Percentiles rank a stretch among this genome's conserved stretches.
These are phyloP conservation scores for Xylariaceae sp. DNA, from an alignment of 2,329 filamentous ascomycete genomes.

Conservation along the genomic window DNA sequence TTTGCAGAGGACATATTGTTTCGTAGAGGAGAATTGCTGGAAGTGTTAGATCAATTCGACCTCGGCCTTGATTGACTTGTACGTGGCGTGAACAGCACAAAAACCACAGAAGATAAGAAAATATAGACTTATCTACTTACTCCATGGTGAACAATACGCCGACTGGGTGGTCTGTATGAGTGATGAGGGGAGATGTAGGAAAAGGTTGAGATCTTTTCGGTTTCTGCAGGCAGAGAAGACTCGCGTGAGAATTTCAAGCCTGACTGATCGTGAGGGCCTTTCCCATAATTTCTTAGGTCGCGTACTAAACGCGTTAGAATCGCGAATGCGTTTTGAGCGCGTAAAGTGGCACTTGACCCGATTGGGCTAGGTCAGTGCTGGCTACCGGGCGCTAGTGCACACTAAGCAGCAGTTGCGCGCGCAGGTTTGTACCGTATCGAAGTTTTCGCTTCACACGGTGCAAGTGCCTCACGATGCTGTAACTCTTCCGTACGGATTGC, in stretches of 20 bases:
- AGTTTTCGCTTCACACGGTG: too few species aligned
- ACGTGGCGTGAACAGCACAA: neutral
- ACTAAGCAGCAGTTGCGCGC: too few species aligned
- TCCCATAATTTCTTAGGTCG: conserved; percentile 12
- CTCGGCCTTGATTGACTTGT: too few species aligned
- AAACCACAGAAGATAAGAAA: neutral
- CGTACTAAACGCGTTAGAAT: conserved; percentile 20
- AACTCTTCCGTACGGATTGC: too few species aligned
- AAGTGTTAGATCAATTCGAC: too few species aligned
- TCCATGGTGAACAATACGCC: conserved; percentile 5
- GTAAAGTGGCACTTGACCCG: conserved; percentile 39
- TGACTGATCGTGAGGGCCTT: neutral
- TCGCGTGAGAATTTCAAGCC: neutral
- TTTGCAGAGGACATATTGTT: conserved; percentile 79
- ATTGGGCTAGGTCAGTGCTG: neutral
- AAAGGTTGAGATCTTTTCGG: neutral
- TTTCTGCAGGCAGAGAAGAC: neutral
- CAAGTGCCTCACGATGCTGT: too few species aligned
- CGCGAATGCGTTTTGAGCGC: conserved; percentile 30
- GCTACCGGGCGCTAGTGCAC: too few species aligned
- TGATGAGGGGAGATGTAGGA: neutral
- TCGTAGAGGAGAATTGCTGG: conserved; percentile 62
- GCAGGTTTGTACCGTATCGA: too few species aligned
- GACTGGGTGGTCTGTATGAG: neutral
- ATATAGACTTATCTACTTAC: neutral